A percentile compares a stretch with the other conserved stretches of the same genome.
Conservation (phyloP, 169 alveolate genomes). For the Plasmodium berghei region DNA sequence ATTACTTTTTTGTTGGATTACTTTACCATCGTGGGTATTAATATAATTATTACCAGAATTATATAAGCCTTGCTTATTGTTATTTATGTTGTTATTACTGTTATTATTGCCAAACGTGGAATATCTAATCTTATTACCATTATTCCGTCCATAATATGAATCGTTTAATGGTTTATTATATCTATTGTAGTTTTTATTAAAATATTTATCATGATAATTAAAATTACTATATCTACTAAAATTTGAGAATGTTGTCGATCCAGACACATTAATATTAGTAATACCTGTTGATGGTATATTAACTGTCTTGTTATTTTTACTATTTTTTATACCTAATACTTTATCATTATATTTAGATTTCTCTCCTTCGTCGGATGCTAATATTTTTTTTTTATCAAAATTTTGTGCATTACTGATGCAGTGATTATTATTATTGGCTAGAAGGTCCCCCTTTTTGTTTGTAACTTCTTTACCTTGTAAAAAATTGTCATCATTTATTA, state of each 20-base stretch:
- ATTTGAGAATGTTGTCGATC: constrained; percentile 8
- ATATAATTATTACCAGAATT: constrained; percentile 20
- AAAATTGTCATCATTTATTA: constrained; percentile 22
- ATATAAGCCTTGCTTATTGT: constrained; percentile 19
- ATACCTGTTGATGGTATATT: background rate
- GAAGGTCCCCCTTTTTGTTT: constrained; percentile 13
- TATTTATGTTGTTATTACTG: background rate
- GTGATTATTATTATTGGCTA: constrained; percentile 1
- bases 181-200: constrained; percentile 61
- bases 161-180: constrained; percentile 57
- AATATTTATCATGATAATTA: constrained; percentile 55
- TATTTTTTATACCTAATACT: constrained; percentile 28
- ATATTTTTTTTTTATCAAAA: constrained; percentile 34
- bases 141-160: constrained; percentile 5
- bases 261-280: constrained; percentile 5
- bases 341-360: constrained; percentile 51
- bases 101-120: background rate
- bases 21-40: constrained; percentile 27
- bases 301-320: constrained; percentile 18
- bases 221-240: constrained; percentile 55
- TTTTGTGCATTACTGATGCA: constrained; percentile 4
- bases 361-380: constrained; percentile 23
- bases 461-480: constrained; percentile 12
- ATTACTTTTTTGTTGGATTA: constrained; percentile 19
- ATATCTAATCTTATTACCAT: constrained; percentile 26